Conservation (phyloP, 139 green algal species). For the Picochlorum sp. region DNA sequence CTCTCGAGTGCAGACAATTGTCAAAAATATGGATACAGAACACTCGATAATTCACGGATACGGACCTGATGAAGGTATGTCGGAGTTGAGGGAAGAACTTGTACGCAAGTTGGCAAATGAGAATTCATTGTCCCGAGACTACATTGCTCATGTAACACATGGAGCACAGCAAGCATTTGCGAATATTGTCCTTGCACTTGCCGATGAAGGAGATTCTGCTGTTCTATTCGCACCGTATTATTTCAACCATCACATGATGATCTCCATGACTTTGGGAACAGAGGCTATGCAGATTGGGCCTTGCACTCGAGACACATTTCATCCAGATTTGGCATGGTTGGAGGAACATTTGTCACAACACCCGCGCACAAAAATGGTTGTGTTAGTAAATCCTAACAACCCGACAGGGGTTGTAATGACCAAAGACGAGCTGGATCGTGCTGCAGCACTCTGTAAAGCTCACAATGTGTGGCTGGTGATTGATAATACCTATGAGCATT, state of each 20-base stretch:
- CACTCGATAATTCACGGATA: constrained; percentile 38
- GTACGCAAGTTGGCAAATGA: constrained; percentile 55
- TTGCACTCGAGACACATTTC: constrained; percentile 26
- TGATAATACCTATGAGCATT: constrained; percentile 94
- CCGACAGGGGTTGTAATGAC: constrained; percentile 75
- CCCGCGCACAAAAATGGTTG: constrained; percentile 47
- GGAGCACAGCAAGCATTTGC: constrained; percentile 87
- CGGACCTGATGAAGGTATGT: constrained; percentile 63
- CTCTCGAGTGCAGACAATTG: no score
- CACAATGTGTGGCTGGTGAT: constrained; percentile 77
- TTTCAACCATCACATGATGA: constrained; percentile 92
- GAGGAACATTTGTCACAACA: constrained; percentile 30
- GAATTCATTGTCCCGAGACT: constrained; percentile 56
- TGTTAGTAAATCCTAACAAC: constrained; percentile 81
- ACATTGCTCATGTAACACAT: constrained; percentile 82
- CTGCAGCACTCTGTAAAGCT: constrained; percentile 42
- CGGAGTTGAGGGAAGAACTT: constrained; percentile 61
- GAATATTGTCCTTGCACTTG: constrained; percentile 73
- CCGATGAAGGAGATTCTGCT: constrained; percentile 52
- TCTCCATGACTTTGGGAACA: constrained; percentile 56
- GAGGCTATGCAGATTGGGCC: constrained; percentile 35
- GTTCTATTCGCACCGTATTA: constrained; percentile 92
- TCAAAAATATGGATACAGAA: no score
- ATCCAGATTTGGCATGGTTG: constrained; percentile 55
- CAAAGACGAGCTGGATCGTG: constrained; percentile 44